Evolutionary conservation across 148 eudicot genomes (phyloP), one percentile per base, ranked within the genome.

Genomic region (Hydrangea macrophylla): DNA sequence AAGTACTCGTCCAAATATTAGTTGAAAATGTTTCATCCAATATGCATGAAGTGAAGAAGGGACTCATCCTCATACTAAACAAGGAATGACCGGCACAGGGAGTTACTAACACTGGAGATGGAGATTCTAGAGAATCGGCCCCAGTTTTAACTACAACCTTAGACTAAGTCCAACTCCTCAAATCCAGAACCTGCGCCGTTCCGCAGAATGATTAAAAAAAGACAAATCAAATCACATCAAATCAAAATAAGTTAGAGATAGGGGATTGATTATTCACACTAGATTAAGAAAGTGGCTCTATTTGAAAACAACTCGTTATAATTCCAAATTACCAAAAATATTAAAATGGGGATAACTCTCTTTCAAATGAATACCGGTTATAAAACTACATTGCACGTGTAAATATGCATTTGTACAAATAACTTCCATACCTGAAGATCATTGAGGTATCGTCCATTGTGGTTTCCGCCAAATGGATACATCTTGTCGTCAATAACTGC

Each of bases 361-460:
- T 15, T 2, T 22, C 53, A 18, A 15, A 48, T 48, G 20, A 48
- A 1, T 3, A n/a, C 20, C 2, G 17, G 53, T n/a, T 48, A 48
- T 48, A 18, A 20, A 48, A 17, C 6, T 48, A 48, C n/a, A 48
- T 18, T 48, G 17, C 15, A 11, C 5, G 53, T 48, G 53, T 15
- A 11, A 2, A 1, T 48, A 39, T 36, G 51, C 62, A 58, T 45
- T 39, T 39, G 12, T 25, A 23, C 56, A 65, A 33, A 25, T 67
- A 62, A 31, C 55, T 65, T 6, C 33, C 67, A 70, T 73, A 94
- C 99, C 97, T 94, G 99, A 70, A 94, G 96, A 84, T 94, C 99
- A 74, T 69, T 91, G 64, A 94, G 89, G 84, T 94, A 94, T 55
- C 97, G 99, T 20, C 99, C 99, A 83, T 94, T 94, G 85, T 94